These are phyloP conservation scores for Candida sojae DNA, from an alignment of 1,139 yeast genomes.

Conservation along the genomic window DNA sequence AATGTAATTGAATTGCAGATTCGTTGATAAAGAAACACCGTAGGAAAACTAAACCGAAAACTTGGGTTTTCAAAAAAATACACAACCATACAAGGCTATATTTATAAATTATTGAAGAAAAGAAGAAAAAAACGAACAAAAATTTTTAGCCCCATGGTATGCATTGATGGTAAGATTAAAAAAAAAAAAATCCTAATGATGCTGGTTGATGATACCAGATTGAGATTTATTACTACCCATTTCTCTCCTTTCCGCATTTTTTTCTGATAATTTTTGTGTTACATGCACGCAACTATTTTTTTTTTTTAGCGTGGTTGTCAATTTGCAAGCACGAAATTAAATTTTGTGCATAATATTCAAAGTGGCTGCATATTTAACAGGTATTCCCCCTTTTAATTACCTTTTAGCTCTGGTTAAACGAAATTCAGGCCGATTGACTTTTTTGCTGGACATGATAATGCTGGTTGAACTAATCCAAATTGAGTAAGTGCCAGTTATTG, in stretches of 20 bases:
- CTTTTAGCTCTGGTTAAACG: too few relatives aligned
- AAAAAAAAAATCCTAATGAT: not conserved
- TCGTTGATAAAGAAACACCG: too few relatives aligned
- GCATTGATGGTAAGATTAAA: not conserved
- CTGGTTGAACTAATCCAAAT: not conserved
- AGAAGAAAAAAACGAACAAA: too few relatives aligned
- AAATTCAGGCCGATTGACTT: too few relatives aligned
- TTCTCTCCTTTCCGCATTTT: not conserved
- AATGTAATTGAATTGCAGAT: too few relatives aligned
- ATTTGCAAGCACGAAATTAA: not conserved
- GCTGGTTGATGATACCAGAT: constrained; percentile 2
- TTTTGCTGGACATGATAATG: not conserved
- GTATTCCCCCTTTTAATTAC: not conserved
- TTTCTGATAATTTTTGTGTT: not conserved
- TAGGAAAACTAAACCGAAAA: not conserved
- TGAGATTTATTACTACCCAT: not conserved
- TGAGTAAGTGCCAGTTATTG: not conserved
- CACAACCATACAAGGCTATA: not conserved
- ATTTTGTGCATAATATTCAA: not conserved
- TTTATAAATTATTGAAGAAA: not conserved
- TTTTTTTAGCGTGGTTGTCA: not conserved
- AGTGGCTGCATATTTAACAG: not conserved
- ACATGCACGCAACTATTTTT: not conserved
- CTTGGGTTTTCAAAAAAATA: not conserved
- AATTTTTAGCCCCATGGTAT: not conserved